Conservation (phyloP, 2,329 filamentous ascomycete species). For the Nigrospora osmanthi region DNA sequence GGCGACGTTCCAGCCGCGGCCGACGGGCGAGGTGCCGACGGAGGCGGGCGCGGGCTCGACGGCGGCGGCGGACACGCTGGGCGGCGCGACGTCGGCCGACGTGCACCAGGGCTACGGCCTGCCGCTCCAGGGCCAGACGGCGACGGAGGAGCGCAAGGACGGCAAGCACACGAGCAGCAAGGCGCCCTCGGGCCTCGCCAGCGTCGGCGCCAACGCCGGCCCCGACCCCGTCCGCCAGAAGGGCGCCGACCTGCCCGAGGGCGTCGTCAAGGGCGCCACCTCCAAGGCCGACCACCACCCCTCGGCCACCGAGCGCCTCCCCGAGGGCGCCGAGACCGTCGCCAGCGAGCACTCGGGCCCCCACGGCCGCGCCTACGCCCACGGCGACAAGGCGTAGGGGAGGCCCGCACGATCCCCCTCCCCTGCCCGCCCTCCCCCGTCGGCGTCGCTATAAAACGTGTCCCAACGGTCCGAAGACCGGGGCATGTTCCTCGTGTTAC, state of each 20-base stretch:
- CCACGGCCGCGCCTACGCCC: no score
- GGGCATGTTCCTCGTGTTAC: no score
- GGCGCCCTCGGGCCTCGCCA: constrained; percentile 28
- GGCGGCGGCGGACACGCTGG: constrained; percentile 27
- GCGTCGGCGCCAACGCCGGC: constrained; percentile 24
- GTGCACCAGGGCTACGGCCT: constrained; percentile 35
- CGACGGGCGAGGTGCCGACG: constrained; percentile 24
- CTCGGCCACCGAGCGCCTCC: constrained; percentile 15
- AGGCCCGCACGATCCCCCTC: no score
- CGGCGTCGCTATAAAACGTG: no score
- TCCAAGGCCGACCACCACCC: constrained; percentile 12
- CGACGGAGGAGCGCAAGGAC: constrained; percentile 25
- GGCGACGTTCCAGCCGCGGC: constrained; percentile 30
- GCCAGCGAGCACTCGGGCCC: not conserved
- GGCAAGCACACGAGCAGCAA: constrained; percentile 26
- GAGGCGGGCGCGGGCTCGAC: constrained; percentile 21
- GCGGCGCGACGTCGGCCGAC: constrained; percentile 34
- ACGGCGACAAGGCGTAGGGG: no score
- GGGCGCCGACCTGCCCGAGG: constrained; percentile 23
- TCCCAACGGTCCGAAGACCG: no score
- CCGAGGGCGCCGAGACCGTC: constrained; percentile 15
- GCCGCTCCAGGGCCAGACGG: constrained; percentile 33
- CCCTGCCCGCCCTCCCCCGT: no score
- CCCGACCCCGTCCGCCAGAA: constrained; percentile 14
- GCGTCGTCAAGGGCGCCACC: constrained; percentile 12